These are phyloP conservation scores for Clonostachys chloroleuca DNA, from an alignment of 2,329 filamentous ascomycete genomes.

Conservation along the genomic window DNA sequence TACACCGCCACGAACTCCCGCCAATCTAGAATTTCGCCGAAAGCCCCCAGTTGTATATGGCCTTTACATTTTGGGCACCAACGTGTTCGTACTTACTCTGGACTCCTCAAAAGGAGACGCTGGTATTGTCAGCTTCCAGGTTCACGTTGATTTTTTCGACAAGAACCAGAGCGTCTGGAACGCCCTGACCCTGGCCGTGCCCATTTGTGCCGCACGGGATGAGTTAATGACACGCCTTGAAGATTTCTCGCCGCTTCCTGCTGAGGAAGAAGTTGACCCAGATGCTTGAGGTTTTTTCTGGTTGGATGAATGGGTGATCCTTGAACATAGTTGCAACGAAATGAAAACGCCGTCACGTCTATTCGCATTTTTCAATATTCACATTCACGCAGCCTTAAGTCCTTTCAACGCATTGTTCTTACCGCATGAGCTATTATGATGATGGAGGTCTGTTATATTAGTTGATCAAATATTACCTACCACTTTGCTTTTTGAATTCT, in stretches of 20 bases:
- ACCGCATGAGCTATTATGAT: no score
- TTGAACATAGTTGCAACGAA: no score
- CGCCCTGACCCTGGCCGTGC: constrained; percentile 33
- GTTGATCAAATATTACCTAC: no score
- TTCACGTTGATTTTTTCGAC: constrained; percentile 32
- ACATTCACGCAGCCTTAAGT: no score
- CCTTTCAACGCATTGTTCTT: no score
- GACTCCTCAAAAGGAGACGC: constrained; percentile 27
- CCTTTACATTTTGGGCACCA: constrained; percentile 32
- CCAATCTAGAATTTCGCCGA: constrained; percentile 14
- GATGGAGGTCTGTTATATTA: no score
- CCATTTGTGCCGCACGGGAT: constrained; percentile 32
- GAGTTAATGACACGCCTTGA: constrained; percentile 23
- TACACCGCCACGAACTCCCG: neutral
- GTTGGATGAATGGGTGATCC: no score
- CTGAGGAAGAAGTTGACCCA: constrained; percentile 26
- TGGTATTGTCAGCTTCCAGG: constrained; percentile 34
- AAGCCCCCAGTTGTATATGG: constrained; percentile 35
- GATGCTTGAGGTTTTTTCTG: constrained; percentile 20
- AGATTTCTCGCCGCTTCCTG: constrained; percentile 25
- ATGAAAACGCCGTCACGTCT: no score
- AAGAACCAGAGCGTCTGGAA: constrained; percentile 37
- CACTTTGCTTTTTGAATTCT: no score
- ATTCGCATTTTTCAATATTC: no score
- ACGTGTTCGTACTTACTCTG: constrained; percentile 30